phyloP scores from a whole-genome alignment of 176 grass and related monocot species.

The Phragmites australis region DNA sequence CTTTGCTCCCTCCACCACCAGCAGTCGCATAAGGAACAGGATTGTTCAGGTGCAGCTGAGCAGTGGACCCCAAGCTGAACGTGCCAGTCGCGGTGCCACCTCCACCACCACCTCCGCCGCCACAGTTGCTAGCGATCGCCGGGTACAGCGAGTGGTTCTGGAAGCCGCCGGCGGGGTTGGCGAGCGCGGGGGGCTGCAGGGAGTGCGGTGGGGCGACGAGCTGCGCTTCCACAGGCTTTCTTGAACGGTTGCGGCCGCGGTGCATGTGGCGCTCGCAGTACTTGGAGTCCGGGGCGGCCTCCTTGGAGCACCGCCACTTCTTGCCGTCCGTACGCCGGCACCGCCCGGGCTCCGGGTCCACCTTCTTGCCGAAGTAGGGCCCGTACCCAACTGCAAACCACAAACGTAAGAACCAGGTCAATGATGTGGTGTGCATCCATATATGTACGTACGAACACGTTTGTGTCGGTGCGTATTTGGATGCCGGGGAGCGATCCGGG shows the following conservation, averaged over 20 bases:
- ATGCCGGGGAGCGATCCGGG: not conserved
- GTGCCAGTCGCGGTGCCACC: not conserved
- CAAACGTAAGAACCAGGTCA: not conserved
- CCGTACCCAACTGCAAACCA: slow-evolving; percentile 61
- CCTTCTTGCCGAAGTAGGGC: slow-evolving; percentile 86
- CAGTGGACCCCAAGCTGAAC: slow-evolving; percentile 35
- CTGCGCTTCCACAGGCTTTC: slow-evolving; percentile 99
- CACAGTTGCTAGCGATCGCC: slow-evolving; percentile 1
- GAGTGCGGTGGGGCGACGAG: slow-evolving; percentile 41
- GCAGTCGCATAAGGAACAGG: slow-evolving; percentile 46
- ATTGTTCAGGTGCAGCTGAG: slow-evolving; percentile 53
- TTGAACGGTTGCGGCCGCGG: slow-evolving; percentile 95
- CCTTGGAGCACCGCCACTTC: slow-evolving; percentile 97
- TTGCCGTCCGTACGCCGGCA: slow-evolving; percentile 98
- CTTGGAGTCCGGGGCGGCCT: slow-evolving; percentile 84
- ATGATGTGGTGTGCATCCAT: not conserved
- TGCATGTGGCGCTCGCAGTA: slow-evolving; percentile 99
- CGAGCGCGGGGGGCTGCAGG: slow-evolving; percentile 10
- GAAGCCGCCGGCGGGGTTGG: slow-evolving; percentile 19
- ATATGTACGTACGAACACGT: not conserved
- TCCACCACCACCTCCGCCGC: not conserved
- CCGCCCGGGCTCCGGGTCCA: slow-evolving; percentile 86
- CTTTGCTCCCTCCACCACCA: slow-evolving; percentile 43
- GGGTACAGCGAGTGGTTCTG: slow-evolving; percentile 52
- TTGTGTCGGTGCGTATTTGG: slow-evolving; percentile 38